Evolutionary conservation across 176 grass and related monocot species (phyloP), one percentile per base, ranked within the genome.

Genomic region (Hordeum marinum): DNA sequence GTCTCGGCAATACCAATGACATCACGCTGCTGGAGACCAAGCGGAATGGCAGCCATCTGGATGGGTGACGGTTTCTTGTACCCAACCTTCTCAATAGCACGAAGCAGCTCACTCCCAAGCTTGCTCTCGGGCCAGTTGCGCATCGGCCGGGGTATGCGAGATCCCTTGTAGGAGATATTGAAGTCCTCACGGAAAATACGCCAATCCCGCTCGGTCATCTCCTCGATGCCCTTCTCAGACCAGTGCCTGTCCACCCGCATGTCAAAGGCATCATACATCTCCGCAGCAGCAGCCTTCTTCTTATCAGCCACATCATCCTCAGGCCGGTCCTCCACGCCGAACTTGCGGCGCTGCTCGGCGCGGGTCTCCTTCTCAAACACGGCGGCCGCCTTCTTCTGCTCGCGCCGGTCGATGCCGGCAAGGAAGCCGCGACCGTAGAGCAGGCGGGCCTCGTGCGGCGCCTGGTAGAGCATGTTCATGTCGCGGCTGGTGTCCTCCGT

Each of bases 1-100:
- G 96, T 98, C 84, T 98, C 96, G 4, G 96, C 96, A 87, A 98
- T 87, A 27, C 96, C 96, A 37, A 98, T 98, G 76, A 98, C 96
- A 92, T 95, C 96, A 27, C 96, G 91, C 89, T 98, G 96, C 78
- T 98, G 96, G 14, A 98, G 79, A 42, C 96, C 96, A 81, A 98
- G 89, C 13, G 96, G 96, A 65, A 98, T 98, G 50, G 96, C 85
- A 46, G 96, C 96, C 96, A 98, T 98, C 77, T 98, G 96, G 61
- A 98, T 98, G 0, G 96, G 96, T 1, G 96, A 98, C 0, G 96
- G 96, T 63, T 89, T 84, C 78, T 98, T 87, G 63, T 95, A 98
- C n/a, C 91, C 91, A 36, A 60, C 93, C 80, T 95, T 98, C 68
- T 92, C 96, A 55, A 98, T 87, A 21, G 96, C 93, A 61, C 87